Evolutionary conservation across 2,329 filamentous ascomycete species (phyloP), one percentile per base, ranked within the genome.

Genomic region (Trichophaea hybrida): DNA sequence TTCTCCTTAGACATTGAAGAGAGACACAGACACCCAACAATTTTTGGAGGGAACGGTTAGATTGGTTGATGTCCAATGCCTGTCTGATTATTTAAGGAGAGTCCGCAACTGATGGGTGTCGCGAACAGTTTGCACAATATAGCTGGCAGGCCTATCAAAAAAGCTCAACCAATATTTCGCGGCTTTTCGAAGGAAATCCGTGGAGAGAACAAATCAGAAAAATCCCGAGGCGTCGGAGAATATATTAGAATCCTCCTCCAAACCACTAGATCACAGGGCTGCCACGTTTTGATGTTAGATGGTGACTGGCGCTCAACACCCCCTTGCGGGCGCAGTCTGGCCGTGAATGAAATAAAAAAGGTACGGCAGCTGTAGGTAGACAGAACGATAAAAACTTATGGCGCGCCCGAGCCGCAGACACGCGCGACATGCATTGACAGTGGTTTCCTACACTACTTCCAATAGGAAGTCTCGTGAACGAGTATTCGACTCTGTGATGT

Each of bases 1-100:
- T 50, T 48, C 55, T 49, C 55, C 34, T 35, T 40, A 57, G 55
- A 57, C 55, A 57, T 57, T 50, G 55, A 50, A 43, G 55, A 55
- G 53, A 32, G 34, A 32, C 50, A 33, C 50, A 2, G 32, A 24
- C 50, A n/a, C 17, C 17, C n/a, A 6, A 54, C 13, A 8, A n/a
- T 10, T 35, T 35, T n/a, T 51, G 6, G n/a, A 51, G 32, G 32
- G 35, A 54, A 54, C 51, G 12, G 15, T 53, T 5, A 37, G 50
- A 33, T 53, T 12, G 24, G 7, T n/a, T 13, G 51, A 8, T 13
- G 2, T 13, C 31, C 13, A 33, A 51, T 13, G 48, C 44, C 15
- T 49, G 44, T 24, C 13, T 24, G 12, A 17, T 24, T 24, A 49
- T 43, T 43, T 15, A 43, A 15, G 8, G 4, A 50, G 17, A 50